These are phyloP conservation scores for Sphaerosporella brunnea DNA, from an alignment of 495 filamentous ascomycete species.

Conservation along the genomic window DNA sequence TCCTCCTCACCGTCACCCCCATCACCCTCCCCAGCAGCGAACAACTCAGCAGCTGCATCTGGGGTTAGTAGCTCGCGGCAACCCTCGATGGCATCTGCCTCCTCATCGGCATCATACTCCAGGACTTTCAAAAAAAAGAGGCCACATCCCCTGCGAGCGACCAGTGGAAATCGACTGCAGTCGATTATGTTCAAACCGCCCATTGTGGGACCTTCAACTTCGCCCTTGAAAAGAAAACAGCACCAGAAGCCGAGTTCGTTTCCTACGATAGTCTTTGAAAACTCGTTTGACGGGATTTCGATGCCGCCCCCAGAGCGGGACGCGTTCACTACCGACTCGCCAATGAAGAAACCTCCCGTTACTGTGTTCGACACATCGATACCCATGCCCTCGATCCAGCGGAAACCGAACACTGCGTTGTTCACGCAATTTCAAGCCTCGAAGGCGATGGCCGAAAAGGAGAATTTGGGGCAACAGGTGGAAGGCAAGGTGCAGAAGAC, in stretches of 20 bases:
- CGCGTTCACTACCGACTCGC: constrained; percentile 63
- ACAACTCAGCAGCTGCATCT: constrained; percentile 6
- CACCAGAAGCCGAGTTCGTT: constrained; percentile 24
- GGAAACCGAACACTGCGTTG: constrained; percentile 43
- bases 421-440: constrained; percentile 43
- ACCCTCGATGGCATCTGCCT: constrained; percentile 6
- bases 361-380: constrained; percentile 37
- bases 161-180: constrained; percentile 18
- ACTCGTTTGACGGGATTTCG: constrained; percentile 40
- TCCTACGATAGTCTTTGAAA: constrained; percentile 26
- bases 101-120: constrained; percentile 12
- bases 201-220: constrained; percentile 29
- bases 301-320: constrained; percentile 53
- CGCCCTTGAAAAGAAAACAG: constrained; percentile 26
- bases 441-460: constrained; percentile 39
- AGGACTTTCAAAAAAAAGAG: background rate
- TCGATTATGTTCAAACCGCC: constrained; percentile 27
- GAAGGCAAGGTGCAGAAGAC: constrained; percentile 32
- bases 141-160: constrained; percentile 20
- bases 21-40: constrained; percentile 17
- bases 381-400: constrained; percentile 21
- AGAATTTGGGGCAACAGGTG: constrained; percentile 34
- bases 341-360: constrained; percentile 55
- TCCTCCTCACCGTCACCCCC: constrained; percentile 23
- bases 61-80: background rate